Conservation (phyloP, 257 asterid species). For the Rehmannia glutinosa region DNA sequence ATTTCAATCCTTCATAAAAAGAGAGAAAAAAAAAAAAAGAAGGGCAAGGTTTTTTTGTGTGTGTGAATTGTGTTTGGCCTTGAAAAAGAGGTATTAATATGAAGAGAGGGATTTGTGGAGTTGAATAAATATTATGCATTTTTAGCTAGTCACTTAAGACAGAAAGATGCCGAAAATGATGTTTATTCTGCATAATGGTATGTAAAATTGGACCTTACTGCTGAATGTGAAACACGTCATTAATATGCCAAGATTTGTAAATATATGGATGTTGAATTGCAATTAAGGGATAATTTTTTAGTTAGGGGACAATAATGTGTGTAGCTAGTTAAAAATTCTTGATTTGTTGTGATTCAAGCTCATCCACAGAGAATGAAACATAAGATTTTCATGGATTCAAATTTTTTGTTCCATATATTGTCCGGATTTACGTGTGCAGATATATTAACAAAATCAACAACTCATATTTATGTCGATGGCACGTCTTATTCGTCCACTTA, state of each 20-base stretch:
- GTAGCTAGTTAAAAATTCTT: too few relatives aligned
- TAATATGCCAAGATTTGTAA: slow-evolving; percentile 32
- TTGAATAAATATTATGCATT: slow-evolving; percentile 3
- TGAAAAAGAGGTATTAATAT: neutral
- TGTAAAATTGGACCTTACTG: slow-evolving; percentile 5
- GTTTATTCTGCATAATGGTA: slow-evolving; percentile 17
- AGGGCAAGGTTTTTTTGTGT: neutral
- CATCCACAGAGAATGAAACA: too few relatives aligned
- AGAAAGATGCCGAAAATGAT: slow-evolving; percentile 33
- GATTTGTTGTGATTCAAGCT: too few relatives aligned
- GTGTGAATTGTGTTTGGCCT: neutral
- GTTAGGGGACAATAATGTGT: too few relatives aligned
- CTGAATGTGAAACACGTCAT: neutral
- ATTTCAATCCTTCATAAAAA: neutral
- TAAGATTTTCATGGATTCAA: too few relatives aligned
- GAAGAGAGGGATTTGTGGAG: neutral
- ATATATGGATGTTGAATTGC: neutral
- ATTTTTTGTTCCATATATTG: too few relatives aligned
- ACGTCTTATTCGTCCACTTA: too few relatives aligned
- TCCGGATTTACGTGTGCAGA: too few relatives aligned
- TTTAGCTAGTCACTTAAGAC: too few relatives aligned
- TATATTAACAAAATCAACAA: too few relatives aligned
- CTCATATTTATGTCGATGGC: too few relatives aligned
- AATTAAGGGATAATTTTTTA: too few relatives aligned
- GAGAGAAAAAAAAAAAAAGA: neutral